Conservation (phyloP, 177 flowering plant species). For the Vitis hybrid region DNA sequence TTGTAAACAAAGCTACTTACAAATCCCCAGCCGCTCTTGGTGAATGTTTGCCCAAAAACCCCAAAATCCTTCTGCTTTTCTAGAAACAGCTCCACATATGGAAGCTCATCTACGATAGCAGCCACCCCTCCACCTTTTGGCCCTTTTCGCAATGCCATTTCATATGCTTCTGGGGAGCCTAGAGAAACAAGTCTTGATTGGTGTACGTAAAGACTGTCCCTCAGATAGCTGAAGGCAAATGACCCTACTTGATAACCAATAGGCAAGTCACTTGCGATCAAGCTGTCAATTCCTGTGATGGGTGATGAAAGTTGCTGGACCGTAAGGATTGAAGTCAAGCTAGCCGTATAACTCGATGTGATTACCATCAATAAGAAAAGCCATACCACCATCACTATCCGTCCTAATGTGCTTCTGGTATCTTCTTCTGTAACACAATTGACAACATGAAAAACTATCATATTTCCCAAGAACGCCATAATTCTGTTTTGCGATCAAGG, state of each 20-base stretch:
- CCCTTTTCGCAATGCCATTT: slow-evolving; percentile 47
- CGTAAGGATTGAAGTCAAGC: slow-evolving; percentile 80
- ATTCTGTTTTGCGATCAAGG: too few relatives aligned
- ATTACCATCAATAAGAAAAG: slow-evolving; percentile 74
- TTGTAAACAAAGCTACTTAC: slow-evolving; percentile 44
- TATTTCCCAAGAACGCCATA: not conserved
- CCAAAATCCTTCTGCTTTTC: slow-evolving; percentile 41
- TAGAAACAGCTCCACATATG: slow-evolving; percentile 72
- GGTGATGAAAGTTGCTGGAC: slow-evolving; percentile 71
- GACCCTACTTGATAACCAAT: slow-evolving; percentile 84
- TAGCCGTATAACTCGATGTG: slow-evolving; percentile 78
- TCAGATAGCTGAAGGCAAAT: slow-evolving; percentile 51
- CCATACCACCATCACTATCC: slow-evolving; percentile 78
- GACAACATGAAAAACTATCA: not conserved
- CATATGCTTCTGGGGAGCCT: slow-evolving; percentile 57
- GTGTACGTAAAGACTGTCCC: slow-evolving; percentile 38
- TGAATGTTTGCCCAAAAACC: slow-evolving; percentile 63
- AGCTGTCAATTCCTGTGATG: slow-evolving; percentile 69
- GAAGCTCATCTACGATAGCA: slow-evolving; percentile 80
- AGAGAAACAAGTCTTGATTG: slow-evolving; percentile 54
- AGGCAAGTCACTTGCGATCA: slow-evolving; percentile 54
- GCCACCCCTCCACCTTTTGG: slow-evolving; percentile 68
- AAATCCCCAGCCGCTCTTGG: slow-evolving; percentile 82
- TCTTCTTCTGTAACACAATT: slow-evolving; percentile 51
- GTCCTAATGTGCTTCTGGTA: slow-evolving; percentile 57